A percentile compares a stretch with the other conserved stretches of the same genome.
Evolutionary conservation across 83 land plant genomes (phyloP).

Genomic region (Picea engelmannii): DNA sequence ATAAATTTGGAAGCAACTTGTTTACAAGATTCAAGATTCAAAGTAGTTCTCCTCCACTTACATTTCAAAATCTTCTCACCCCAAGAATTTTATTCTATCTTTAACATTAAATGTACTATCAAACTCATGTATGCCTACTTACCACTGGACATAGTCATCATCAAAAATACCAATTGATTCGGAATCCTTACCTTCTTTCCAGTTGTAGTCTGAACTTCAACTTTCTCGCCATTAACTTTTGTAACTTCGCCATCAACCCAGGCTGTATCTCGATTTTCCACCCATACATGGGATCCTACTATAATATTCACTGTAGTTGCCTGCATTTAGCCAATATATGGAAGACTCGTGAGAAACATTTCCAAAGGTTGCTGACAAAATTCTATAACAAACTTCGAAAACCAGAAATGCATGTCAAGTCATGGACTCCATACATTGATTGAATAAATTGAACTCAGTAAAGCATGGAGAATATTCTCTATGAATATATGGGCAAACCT

Average conservation of each 20-base stretch:
- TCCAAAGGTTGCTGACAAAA: background rate
- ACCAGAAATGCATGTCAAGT: background rate
- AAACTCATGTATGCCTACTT: background rate
- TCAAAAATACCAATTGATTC: background rate
- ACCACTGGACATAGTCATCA: background rate
- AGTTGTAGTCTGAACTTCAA: constrained; percentile 51
- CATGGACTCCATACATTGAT: background rate
- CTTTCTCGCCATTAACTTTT: constrained; percentile 57
- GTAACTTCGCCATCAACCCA: constrained; percentile 91
- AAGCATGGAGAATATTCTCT: background rate
- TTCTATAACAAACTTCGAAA: background rate
- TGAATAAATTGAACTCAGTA: background rate
- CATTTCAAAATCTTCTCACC: background rate
- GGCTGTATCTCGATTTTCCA: constrained; percentile 73
- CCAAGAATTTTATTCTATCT: background rate
- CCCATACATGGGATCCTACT: constrained; percentile 95
- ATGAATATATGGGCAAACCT: no score
- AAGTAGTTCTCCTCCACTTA: background rate
- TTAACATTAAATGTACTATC: no score
- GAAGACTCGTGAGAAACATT: background rate
- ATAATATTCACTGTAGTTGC: constrained; percentile 70
- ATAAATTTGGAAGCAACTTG: background rate
- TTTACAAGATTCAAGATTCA: background rate
- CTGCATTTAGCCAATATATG: constrained; percentile 30
- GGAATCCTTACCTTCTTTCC: constrained; percentile 57